phyloP scores from a whole-genome alignment of 2,329 filamentous ascomycete genomes.

The Fusarium gaditjirri region DNA sequence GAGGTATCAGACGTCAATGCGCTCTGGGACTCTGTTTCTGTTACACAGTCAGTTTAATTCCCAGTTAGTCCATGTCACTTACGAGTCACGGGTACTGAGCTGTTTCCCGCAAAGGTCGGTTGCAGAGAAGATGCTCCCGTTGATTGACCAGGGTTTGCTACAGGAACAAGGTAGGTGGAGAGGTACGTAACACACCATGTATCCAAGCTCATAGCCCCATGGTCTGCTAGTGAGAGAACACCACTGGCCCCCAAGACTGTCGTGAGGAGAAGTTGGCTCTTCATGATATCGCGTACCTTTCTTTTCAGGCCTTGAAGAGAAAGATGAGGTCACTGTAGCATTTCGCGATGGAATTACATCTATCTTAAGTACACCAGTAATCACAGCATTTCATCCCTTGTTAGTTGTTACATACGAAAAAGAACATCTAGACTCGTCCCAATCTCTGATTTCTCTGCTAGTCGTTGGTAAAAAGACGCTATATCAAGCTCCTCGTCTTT shows the following conservation, averaged over 20 bases:
- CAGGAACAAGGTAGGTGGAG: not conserved
- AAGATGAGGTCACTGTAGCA: accelerated
- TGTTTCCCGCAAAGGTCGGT: not conserved
- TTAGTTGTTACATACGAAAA: not conserved
- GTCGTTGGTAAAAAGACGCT: not conserved
- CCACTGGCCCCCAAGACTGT: not conserved
- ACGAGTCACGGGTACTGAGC: not conserved
- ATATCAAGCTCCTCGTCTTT: not conserved
- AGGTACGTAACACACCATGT: slow-evolving; percentile 2
- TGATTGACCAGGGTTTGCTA: not conserved
- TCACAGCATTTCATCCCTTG: accelerated
- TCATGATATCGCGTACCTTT: not conserved
- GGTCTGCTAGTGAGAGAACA: not conserved
- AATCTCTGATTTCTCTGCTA: not conserved
- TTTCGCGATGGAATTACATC: accelerated
- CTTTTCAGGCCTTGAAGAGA: accelerated
- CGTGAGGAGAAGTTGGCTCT: not conserved
- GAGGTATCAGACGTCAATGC: not conserved
- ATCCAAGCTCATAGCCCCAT: not conserved
- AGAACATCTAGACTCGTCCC: not conserved
- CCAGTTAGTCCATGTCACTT: not conserved
- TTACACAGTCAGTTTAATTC: not conserved
- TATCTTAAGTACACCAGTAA: not conserved
- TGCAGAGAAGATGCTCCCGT: not conserved
- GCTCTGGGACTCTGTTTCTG: not conserved